These are phyloP conservation scores for Capsella rubella DNA, from an alignment of 441 rosid genomes.

Conservation along the genomic window DNA sequence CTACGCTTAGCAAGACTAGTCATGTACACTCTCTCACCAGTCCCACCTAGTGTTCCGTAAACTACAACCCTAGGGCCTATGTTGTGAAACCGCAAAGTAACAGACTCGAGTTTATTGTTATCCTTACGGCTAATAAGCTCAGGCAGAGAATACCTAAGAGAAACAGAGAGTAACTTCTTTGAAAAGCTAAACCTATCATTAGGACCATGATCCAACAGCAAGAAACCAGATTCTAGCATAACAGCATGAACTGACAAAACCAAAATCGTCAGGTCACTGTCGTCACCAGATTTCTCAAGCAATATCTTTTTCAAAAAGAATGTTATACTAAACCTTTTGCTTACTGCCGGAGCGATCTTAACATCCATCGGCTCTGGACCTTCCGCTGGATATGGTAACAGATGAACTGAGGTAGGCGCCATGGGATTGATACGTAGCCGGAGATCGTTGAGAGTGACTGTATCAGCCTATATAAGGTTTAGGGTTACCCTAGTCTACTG, in stretches of 20 bases:
- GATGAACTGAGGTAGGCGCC: slow-evolving; percentile 48
- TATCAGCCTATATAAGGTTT: slow-evolving; percentile 52
- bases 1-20: slow-evolving; percentile 53
- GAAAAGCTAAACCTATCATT: slow-evolving; percentile 59
- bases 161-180: slow-evolving; percentile 46
- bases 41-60: slow-evolving; percentile 55
- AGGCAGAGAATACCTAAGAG: slow-evolving; percentile 67
- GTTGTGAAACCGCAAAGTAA: slow-evolving; percentile 60
- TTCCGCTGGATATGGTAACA: slow-evolving; percentile 46
- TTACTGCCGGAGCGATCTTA: slow-evolving; percentile 5
- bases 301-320: slow-evolving; percentile 65
- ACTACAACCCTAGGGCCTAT: slow-evolving; percentile 59
- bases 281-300: slow-evolving; percentile 55
- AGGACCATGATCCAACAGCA: slow-evolving; percentile 51
- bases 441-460: slow-evolving; percentile 52
- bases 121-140: slow-evolving; percentile 42
- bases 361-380: slow-evolving; percentile 34
- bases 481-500: slow-evolving; percentile 56
- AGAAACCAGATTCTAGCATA: slow-evolving; percentile 72
- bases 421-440: slow-evolving; percentile 44
- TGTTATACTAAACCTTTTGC: slow-evolving; percentile 54
- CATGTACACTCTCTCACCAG: slow-evolving; percentile 37
- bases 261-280: slow-evolving; percentile 51
- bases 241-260: slow-evolving; percentile 73
- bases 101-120: slow-evolving; percentile 40